Evolutionary conservation across 495 filamentous ascomycete genomes (phyloP).

Genomic region (Aspergillus baeticus): DNA sequence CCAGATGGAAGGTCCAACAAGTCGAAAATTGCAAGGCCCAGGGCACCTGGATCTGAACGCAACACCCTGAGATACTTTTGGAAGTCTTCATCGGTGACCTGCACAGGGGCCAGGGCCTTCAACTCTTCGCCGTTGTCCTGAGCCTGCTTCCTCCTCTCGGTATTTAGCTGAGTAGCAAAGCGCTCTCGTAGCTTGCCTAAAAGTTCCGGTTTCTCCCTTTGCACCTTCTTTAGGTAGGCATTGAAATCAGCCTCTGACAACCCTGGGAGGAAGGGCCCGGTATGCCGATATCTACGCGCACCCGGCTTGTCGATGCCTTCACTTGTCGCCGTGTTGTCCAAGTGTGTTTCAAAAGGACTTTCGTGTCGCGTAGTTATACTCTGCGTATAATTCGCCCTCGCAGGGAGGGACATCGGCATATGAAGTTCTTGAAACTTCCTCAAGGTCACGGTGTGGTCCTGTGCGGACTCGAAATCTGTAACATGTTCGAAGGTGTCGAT

Average conservation of each 20-base stretch:
- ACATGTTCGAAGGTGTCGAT: constrained; percentile 89
- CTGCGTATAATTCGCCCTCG: constrained; percentile 28
- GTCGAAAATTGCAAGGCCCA: constrained; percentile 44
- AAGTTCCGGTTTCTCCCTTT: constrained; percentile 60
- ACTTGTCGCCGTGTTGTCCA: constrained; percentile 48
- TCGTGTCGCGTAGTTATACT: constrained; percentile 34
- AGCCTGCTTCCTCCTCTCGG: constrained; percentile 39
- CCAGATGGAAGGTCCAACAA: constrained; percentile 50
- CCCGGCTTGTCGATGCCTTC: constrained; percentile 27
- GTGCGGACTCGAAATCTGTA: constrained; percentile 83
- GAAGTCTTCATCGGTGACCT: constrained; percentile 62
- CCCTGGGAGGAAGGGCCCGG: constrained; percentile 79
- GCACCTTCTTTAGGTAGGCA: constrained; percentile 61
- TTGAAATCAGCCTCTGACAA: constrained; percentile 72
- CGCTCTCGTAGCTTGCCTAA: constrained; percentile 54
- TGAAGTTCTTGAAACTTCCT: constrained; percentile 84
- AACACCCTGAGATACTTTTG: constrained; percentile 58
- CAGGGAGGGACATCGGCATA: constrained; percentile 58
- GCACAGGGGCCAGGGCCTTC: constrained; percentile 26
- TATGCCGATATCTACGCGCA: constrained; percentile 41
- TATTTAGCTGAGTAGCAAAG: constrained; percentile 40
- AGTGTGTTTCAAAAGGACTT: constrained; percentile 50
- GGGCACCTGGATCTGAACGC: constrained; percentile 49
- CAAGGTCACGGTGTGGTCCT: constrained; percentile 77
- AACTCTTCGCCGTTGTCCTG: constrained; percentile 48